Conservation (phyloP, 2,329 filamentous ascomycete species). For the Aspergillus latus region DNA sequence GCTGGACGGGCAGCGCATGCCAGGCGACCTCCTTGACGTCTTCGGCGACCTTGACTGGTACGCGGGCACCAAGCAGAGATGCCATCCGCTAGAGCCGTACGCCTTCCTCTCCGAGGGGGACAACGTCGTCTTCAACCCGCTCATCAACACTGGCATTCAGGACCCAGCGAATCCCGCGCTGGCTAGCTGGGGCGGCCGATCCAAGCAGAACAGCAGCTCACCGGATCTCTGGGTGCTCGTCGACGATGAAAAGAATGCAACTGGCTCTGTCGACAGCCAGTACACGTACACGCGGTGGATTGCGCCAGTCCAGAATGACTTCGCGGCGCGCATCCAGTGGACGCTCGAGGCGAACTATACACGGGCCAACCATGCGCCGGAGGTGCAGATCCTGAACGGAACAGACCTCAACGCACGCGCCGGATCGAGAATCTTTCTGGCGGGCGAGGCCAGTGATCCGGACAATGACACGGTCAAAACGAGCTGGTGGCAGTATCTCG, state of each 20-base stretch:
- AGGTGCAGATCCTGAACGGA: neutral
- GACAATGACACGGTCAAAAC: neutral
- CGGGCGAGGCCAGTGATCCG: neutral
- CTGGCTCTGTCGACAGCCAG: neutral
- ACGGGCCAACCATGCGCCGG: neutral
- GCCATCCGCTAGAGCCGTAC: neutral
- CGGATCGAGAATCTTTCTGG: neutral
- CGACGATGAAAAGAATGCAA: neutral
- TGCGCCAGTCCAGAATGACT: conserved; percentile 5
- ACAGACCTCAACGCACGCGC: neutral
- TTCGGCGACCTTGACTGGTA: neutral
- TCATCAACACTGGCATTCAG: conserved; percentile 1
- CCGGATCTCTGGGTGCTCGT: conserved; percentile 2
- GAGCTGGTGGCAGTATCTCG: conserved; percentile 7
- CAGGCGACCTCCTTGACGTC: neutral
- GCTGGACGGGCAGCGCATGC: conserved; percentile 3
- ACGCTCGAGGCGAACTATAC: conserved; percentile 1
- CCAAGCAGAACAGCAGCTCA: neutral
- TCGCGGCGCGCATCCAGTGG: conserved; percentile 10
- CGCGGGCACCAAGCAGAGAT: neutral
- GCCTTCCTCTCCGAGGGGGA: conserved; percentile 5
- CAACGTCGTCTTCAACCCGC: conserved; percentile 9
- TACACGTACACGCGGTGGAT: conserved; percentile 1
- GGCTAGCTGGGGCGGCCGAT: conserved; percentile 5
- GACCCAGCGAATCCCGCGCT: neutral